Conservation (phyloP, 257 asterid genomes). For the Solanum etuberosum region DNA sequence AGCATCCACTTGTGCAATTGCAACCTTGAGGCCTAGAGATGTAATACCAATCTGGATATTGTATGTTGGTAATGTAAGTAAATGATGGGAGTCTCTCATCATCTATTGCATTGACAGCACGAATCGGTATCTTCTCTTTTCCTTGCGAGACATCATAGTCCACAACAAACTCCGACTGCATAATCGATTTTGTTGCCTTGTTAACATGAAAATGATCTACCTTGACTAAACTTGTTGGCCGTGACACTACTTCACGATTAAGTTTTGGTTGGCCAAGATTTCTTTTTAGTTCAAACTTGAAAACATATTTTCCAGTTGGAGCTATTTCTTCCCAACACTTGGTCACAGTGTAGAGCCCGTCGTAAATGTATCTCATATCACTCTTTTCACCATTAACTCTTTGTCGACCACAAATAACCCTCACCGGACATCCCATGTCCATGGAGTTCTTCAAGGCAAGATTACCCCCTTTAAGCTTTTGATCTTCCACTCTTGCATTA, state of each 20-base stretch:
- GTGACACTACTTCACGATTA: background rate
- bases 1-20: background rate
- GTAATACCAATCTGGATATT: background rate
- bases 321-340: conserved; percentile 18
- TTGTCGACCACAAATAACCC: conserved; percentile 19
- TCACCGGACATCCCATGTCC: conserved; percentile 3
- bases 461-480: conserved; percentile 19
- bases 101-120: background rate
- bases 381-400: background rate
- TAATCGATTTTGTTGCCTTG: no score
- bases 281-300: conserved; percentile 30
- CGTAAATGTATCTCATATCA: background rate
- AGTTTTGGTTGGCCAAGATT: conserved; percentile 13
- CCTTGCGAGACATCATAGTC: background rate
- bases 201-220: background rate
- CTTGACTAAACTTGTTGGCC: background rate
- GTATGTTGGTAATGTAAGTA: background rate
- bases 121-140: background rate
- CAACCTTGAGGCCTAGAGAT: background rate
- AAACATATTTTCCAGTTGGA: conserved; percentile 6
- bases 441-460: conserved; percentile 25
- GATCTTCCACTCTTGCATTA: conserved; percentile 5
- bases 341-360: conserved; percentile 26
- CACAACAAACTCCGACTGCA: background rate
- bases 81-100: background rate